A percentile compares a stretch with the other conserved stretches of the same genome.
phyloP scores from a whole-genome alignment of 2,329 filamentous ascomycete genomes.

The Sporothrix luriei region DNA sequence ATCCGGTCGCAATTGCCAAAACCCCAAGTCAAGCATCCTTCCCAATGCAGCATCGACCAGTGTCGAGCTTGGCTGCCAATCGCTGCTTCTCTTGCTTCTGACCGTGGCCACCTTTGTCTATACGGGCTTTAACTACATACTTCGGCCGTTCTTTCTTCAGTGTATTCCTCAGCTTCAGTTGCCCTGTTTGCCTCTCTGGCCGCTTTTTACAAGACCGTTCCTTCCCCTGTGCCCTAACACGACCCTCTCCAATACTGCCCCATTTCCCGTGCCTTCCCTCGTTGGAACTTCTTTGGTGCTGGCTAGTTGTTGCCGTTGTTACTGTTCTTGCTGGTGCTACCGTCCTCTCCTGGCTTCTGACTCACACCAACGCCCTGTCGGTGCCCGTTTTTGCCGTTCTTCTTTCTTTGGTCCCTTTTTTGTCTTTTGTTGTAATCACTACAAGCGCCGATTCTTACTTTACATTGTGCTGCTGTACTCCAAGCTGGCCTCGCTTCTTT shows the following conservation, averaged over 20 bases:
- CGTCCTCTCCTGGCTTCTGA: slow-evolving; percentile 14
- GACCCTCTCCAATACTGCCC: slow-evolving; percentile 15
- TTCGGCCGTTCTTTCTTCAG: slow-evolving; percentile 10
- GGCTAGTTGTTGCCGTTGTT: no score
- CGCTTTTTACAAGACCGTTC: neutral
- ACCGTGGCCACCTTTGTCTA: neutral
- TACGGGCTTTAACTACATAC: slow-evolving; percentile 2
- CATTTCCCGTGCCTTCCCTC: slow-evolving; percentile 20
- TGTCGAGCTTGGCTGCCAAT: neutral
- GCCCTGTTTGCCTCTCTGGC: slow-evolving; percentile 17
- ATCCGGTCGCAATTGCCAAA: slow-evolving; percentile 12
- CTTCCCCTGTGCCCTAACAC: slow-evolving; percentile 11
- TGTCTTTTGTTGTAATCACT: neutral
- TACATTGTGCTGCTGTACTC: neutral
- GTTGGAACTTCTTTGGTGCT: slow-evolving; percentile 6
- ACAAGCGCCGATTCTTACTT: slow-evolving; percentile 18
- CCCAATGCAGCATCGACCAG: neutral
- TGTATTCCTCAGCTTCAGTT: neutral
- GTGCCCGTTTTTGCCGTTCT: slow-evolving; percentile 16
- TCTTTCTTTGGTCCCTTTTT: neutral
- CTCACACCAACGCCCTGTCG: slow-evolving; percentile 25
- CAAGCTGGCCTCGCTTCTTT: slow-evolving; percentile 15
- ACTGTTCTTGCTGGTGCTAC: neutral
- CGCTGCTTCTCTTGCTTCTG: slow-evolving; percentile 13
- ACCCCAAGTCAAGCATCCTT: neutral